phyloP scores from a whole-genome alignment of 768 basidiomycete genomes.

The Daedalea quercina region DNA sequence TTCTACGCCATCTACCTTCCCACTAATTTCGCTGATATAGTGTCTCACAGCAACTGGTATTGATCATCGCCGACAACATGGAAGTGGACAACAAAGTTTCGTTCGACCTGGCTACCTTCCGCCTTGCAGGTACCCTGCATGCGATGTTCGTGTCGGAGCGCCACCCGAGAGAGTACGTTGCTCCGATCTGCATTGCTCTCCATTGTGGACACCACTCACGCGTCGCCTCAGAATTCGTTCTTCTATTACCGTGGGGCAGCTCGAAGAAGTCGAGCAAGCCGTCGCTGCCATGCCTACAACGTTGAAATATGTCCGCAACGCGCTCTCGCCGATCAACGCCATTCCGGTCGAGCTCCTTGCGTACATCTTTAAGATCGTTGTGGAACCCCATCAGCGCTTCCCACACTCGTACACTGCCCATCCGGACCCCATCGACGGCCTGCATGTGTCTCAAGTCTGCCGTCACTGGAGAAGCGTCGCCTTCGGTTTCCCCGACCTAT shows the following conservation, averaged over 20 bases:
- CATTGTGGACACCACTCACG: background rate
- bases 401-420: background rate
- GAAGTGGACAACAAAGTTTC: too few species aligned
- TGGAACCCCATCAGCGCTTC: background rate
- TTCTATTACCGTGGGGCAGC: background rate
- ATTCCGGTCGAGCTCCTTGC: constrained; percentile 5
- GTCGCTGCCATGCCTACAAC: background rate
- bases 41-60: too few species aligned
- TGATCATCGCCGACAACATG: too few species aligned
- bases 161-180: background rate
- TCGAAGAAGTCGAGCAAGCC: background rate
- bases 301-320: background rate
- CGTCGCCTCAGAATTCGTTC: background rate
- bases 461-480: constrained; percentile 9
- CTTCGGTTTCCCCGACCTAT: constrained; percentile 3
- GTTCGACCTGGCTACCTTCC: background rate
- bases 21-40: too few species aligned
- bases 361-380: constrained; percentile 2
- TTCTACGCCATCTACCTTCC: too few species aligned
- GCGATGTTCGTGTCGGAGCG: background rate
- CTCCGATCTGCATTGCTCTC: background rate
- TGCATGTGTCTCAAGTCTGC: constrained; percentile 4
- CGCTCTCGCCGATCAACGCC: background rate
- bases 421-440: background rate
- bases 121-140: background rate